Evolutionary conservation across 192 early-diverging fungal species (phyloP).

Genomic region (Chytriomyces sp.): DNA sequence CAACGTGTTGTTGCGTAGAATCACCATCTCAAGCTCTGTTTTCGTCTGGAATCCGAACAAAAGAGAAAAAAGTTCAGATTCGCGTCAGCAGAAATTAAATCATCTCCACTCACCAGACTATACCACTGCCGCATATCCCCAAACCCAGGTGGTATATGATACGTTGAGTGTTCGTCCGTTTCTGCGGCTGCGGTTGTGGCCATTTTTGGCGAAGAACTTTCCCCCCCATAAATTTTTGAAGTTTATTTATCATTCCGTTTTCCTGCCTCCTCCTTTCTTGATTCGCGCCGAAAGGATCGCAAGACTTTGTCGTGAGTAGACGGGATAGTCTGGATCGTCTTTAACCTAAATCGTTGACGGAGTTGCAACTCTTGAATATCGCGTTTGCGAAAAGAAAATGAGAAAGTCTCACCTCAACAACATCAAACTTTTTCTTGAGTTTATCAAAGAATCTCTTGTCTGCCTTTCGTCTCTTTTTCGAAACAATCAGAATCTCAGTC

Average conservation of each 20-base stretch:
- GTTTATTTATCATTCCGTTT: no score
- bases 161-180: slow-evolving; percentile 22
- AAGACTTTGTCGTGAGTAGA: slow-evolving; percentile 14
- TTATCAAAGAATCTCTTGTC: slow-evolving; percentile 59
- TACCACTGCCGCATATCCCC: slow-evolving; percentile 33
- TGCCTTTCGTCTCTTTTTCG: slow-evolving; percentile 55
- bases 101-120: slow-evolving; percentile 36
- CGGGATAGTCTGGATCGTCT: slow-evolving; percentile 36
- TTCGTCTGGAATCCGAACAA: slow-evolving; percentile 36
- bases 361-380: neutral
- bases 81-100: neutral
- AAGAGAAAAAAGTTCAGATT: slow-evolving; percentile 9
- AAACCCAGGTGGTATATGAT: slow-evolving; percentile 55
- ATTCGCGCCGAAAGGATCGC: slow-evolving; percentile 31
- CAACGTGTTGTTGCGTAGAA: slow-evolving; percentile 42
- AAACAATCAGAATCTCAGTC: slow-evolving; percentile 47
- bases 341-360: slow-evolving; percentile 15
- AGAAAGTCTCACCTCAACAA: slow-evolving; percentile 46
- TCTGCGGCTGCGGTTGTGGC: no score
- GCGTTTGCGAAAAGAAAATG: no score
- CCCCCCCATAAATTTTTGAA: no score
- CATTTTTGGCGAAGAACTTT: no score
- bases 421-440: slow-evolving; percentile 50
- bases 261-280: neutral
- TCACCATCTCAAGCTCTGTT: slow-evolving; percentile 48